These are phyloP conservation scores for Hylodesmum podocarpum DNA, from an alignment of 306 rosid genomes.

Conservation along the genomic window DNA sequence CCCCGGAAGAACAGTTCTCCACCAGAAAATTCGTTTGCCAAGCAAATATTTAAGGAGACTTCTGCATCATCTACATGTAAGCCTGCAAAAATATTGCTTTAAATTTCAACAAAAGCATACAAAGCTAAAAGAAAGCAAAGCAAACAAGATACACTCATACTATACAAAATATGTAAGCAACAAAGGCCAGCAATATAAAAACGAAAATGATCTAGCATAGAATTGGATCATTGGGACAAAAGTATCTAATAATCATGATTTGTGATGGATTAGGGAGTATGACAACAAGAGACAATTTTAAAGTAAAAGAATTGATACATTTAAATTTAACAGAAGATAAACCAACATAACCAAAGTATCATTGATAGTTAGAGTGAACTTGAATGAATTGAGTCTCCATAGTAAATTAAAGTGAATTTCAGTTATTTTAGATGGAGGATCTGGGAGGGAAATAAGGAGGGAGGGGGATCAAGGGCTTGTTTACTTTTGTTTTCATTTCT, in stretches of 20 bases:
- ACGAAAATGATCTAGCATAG: constrained; percentile 9
- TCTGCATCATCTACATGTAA: constrained; percentile 96
- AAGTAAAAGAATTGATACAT: neutral
- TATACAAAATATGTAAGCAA: neutral
- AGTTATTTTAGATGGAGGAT: neutral
- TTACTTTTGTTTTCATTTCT: too few species aligned
- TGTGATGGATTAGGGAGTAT: neutral
- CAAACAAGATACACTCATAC: constrained; percentile 10
- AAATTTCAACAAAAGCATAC: constrained; percentile 34
- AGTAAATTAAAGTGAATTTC: neutral
- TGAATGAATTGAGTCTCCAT: neutral
- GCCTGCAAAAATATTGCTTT: constrained; percentile 54
- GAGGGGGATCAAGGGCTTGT: too few species aligned
- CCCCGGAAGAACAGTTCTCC: constrained; percentile 93
- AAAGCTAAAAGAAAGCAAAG: constrained; percentile 1
- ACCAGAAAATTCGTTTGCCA: constrained; percentile 82
- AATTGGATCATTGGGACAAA: constrained; percentile 15
- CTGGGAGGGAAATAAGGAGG: neutral
- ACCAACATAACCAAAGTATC: neutral
- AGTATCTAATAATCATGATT: constrained; percentile 5
- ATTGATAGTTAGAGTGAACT: neutral
- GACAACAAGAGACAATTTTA: neutral
- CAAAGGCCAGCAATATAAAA: neutral
- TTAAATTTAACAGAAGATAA: neutral
- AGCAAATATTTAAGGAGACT: constrained; percentile 89